Base-by-base conservation (phyloP, 2,329 filamentous ascomycete species). In the Aspergillus tamarii region DNA sequence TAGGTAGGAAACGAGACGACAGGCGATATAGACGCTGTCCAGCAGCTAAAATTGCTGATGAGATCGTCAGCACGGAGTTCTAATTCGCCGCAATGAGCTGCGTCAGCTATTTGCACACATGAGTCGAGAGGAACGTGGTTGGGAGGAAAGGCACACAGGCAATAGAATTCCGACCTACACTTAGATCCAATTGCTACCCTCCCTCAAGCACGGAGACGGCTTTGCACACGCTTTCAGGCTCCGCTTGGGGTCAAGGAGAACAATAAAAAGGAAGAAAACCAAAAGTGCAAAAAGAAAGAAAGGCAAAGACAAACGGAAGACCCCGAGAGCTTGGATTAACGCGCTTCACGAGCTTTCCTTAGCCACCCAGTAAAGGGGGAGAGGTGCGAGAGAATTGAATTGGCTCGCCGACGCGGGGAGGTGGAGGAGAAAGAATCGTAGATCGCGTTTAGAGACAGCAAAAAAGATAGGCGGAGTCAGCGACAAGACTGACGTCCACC, bases 261-360 rank as follows among this genome's bases (percentile, higher is more conserved):
- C 14, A 5, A n/a, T 41, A 39, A 48, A 50, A 50, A 26, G 10
- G 36, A 50, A 48, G 10, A 34, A 46, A 57, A 21, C 36, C 7
- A 32, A 26, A 14, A n/a, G n/a, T 12, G 21, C 23, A 48, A 4
- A 41, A 19, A 41, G 39, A n/a, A 41, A n/a, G 39, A 41, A 23
- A 46, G 21, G 21, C 12, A 48, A 48, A 26, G 11, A 12, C 45
- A 48, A 16, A 28, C 1, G 12, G 39, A 19, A n/a, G 9, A 41
- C 39, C 19, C 19, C 52, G 48, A 45, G 28, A 41, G 21, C 12
- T 34, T 28, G 62, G 63, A 28, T 43, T n/a, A 55, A 55, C 52
- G 59, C 45, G 52, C 36, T 59, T 43, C 60, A 57, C 52, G 59
- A 43, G 53, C 36, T 59, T 50, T 63, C 46, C 54, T 55, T 23